Evolutionary conservation across 2,329 filamentous ascomycete species (phyloP).

Genomic region (Pleurostoma richardsiae): DNA sequence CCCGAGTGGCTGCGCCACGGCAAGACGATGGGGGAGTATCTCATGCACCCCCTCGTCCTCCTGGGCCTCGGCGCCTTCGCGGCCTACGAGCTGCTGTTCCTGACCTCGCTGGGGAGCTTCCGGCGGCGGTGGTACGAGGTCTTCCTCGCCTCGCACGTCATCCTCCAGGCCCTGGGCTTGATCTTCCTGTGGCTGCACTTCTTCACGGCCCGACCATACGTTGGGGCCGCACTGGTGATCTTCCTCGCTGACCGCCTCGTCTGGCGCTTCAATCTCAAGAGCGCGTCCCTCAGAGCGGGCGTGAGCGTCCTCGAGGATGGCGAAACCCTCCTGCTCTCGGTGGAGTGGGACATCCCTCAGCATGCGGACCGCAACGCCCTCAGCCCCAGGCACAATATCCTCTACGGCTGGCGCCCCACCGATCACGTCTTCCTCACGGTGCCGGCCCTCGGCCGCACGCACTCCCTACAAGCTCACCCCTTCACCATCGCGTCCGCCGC

Average conservation of each 20-base stretch:
- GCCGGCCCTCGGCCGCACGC: constrained; percentile 44
- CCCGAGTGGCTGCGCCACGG: constrained; percentile 35
- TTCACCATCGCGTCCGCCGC: constrained; percentile 63
- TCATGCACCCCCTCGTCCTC: constrained; percentile 45
- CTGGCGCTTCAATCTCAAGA: constrained; percentile 51
- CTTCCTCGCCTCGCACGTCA: constrained; percentile 54
- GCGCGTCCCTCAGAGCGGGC: constrained; percentile 39
- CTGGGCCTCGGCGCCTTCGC: constrained; percentile 50
- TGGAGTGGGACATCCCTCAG: constrained; percentile 25
- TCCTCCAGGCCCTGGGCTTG: constrained; percentile 50
- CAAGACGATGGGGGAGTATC: constrained; percentile 36
- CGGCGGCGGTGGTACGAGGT: constrained; percentile 57
- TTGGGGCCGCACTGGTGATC: constrained; percentile 45
- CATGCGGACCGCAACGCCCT: background rate
- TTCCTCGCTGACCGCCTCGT: constrained; percentile 53
- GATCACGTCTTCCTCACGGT: constrained; percentile 61
- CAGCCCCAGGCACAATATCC: constrained; percentile 26
- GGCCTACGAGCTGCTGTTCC: constrained; percentile 56
- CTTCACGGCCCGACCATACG: constrained; percentile 44
- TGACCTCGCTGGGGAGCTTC: constrained; percentile 56
- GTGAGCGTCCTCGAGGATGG: constrained; percentile 50
- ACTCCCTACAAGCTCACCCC: constrained; percentile 57
- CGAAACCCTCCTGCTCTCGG: constrained; percentile 44
- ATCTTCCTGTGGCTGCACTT: constrained; percentile 57
- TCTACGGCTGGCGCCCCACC: constrained; percentile 52